Evolutionary conservation across 148 eudicot species (phyloP), one percentile per base, ranked within the genome.

Genomic region (Cornus florida): DNA sequence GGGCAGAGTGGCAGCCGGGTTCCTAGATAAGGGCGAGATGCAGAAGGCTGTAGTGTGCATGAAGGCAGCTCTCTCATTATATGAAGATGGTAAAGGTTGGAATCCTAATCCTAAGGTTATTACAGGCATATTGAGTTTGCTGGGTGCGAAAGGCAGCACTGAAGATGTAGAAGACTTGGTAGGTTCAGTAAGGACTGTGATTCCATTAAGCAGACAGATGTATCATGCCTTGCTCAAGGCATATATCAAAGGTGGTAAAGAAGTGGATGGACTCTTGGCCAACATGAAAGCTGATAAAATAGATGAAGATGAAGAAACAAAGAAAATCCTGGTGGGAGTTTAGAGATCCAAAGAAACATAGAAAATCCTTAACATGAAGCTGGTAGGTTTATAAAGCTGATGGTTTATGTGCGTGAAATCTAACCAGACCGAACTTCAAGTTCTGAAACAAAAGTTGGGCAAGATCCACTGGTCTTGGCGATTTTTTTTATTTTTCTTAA

Each of bases 131-230:
- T 73, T 95, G 81, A 79, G 35, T 76, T 87, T 88, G 85, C 64
- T 92, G 57, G 89, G 91, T 71, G 91, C n/a, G n/a, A n/a, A n/a
- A n/a, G n/a, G n/a, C n/a, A n/a, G n/a, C 28, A 16, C 66, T 9
- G 82, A 89, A 80, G 94, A 93, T 56, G 88, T 78, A 19, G 92
- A 86, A 76, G 80, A 84, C n/a, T 91, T 91, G 80, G 80, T 95
- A 28, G 80, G 72, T 16, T 71, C 83, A 28, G 82, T 91, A 85
- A 87, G 83, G 71, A 81, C 75, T n/a, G 86, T 88, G 66, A 46
- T 79, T 80, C 86, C 81, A 0, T 79, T 91, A 19, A 83, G 79
- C 48, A 86, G 86, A 73, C 83, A 83, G 67, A 93, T 90, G 93
- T 93, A 89, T 79, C 88, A 88, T 84, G 84, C 83, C 10, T 76